phyloP scores from a whole-genome alignment of 2,329 filamentous ascomycete genomes.

The Hymenoscyphus occultus region DNA sequence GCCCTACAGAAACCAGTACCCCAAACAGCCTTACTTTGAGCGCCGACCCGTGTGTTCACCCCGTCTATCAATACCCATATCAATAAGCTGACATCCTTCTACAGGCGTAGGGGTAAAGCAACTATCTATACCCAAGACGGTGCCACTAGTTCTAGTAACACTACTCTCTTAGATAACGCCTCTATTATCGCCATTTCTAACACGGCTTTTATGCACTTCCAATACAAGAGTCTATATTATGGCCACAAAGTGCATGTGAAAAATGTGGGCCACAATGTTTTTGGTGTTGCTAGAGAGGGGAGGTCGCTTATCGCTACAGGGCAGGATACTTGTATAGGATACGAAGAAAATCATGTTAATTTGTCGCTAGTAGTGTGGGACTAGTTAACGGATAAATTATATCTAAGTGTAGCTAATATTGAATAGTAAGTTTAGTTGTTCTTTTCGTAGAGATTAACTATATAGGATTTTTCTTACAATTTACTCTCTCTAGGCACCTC shows the following conservation, averaged over 20 bases:
- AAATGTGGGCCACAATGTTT: background rate
- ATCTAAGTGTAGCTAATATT: background rate
- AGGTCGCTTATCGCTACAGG: background rate
- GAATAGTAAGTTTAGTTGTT: too few relatives aligned
- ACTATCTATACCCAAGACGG: constrained; percentile 4
- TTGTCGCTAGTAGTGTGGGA: background rate
- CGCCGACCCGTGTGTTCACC: background rate
- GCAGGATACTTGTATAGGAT: background rate
- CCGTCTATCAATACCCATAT: background rate
- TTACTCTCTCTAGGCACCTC: too few relatives aligned
- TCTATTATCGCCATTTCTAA: constrained; percentile 1
- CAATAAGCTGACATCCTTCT: background rate
- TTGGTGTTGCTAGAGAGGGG: background rate
- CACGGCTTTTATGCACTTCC: background rate
- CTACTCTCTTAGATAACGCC: background rate
- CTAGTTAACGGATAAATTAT: background rate
- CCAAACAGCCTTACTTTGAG: background rate
- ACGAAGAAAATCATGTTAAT: background rate
- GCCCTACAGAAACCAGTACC: background rate
- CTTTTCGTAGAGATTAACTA: too few relatives aligned
- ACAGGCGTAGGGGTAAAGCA: constrained; percentile 7
- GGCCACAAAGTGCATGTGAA: background rate
- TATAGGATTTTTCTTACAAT: too few relatives aligned
- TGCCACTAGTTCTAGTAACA: background rate
- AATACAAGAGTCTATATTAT: background rate